Base-by-base conservation (phyloP, 116 monocot genomes). In the Cymodocea nodosa region DNA sequence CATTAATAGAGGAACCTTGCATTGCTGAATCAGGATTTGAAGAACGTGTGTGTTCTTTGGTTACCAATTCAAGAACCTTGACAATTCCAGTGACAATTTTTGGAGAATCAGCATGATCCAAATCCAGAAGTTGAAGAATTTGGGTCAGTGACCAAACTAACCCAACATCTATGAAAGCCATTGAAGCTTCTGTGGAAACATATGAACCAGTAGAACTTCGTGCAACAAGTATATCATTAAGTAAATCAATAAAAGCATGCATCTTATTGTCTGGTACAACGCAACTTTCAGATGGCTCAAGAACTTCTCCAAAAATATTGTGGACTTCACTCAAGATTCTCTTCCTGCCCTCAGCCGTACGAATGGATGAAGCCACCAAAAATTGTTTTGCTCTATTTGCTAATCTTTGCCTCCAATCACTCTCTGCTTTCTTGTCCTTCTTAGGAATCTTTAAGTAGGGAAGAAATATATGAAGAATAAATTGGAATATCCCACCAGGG, bases 381-480 rank as follows among this genome's bases (percentile, higher is more conserved):
- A 99, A 99, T 65, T 99, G 92, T 63, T 85, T 92, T 62, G 92
- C 84, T 59, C 87, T 86, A 10, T 77, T 82, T 52, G 81, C 70
- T 67, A 99, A 75, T 49, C 92, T 99, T 39, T 92, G 87, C 82
- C 84, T 89, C 99, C 99, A 99, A 62, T 99, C 92, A 52, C 77
- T 82, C 73, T 99, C 98, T n/a, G 60, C 52, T 76, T 92, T 99
- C 62, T 89, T 99, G 62, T 92, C 98, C 69, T 84, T 99, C 79
- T 89, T 99, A 34, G 66, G 63, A n/a, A 48, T 79, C 40, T 75
- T 84, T 56, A 79, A 69, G 59, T 80, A 80, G n/a, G 99, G 84
- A 37, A 99, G 84, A 52, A 92, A 92, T 10, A 80, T 82, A 72
- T 89, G 92, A 77, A 99, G 78, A 66, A 99, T 75, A 52, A 89